Evolutionary conservation across 169 alveolate genomes (phyloP).

Genomic region (Cryptosporidium andersoni): DNA sequence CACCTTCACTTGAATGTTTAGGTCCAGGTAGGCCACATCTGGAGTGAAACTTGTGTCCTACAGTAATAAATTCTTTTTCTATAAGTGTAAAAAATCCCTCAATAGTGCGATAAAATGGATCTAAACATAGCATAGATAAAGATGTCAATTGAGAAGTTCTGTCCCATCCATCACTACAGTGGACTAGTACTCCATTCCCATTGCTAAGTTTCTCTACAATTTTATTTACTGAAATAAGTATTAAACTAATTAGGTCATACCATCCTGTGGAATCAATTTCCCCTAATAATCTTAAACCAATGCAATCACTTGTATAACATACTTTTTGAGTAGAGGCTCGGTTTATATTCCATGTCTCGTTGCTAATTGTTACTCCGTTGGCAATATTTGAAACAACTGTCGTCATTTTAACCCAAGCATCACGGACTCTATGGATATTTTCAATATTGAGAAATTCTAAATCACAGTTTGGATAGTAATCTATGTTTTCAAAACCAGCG

Average conservation of each 20-base stretch:
- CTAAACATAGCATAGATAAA: conserved; percentile 81
- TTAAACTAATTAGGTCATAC: conserved; percentile 75
- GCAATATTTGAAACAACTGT: conserved; percentile 24
- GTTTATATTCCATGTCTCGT: not conserved
- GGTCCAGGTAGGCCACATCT: conserved; percentile 81
- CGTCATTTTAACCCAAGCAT: conserved; percentile 32
- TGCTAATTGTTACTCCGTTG: not conserved
- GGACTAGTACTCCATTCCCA: conserved; percentile 71
- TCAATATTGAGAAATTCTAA: conserved; percentile 76
- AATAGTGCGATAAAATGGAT: conserved; percentile 86
- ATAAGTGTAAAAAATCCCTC: conserved; percentile 84
- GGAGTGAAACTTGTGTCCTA: conserved; percentile 87
- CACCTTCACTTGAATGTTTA: conserved; percentile 74
- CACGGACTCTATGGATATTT: conserved; percentile 77
- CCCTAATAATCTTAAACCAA: conserved; percentile 59
- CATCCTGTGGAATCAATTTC: conserved; percentile 79
- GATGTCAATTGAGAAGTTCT: conserved; percentile 86
- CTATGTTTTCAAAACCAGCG: conserved; percentile 79
- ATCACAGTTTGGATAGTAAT: conserved; percentile 74
- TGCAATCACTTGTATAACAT: not conserved
- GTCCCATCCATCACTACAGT: conserved; percentile 93
- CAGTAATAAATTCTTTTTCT: conserved; percentile 86
- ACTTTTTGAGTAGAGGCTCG: conserved; percentile 9
- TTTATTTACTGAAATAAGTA: conserved; percentile 75
- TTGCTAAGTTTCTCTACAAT: conserved; percentile 71